These are phyloP conservation scores for Cronartium quercuum DNA, from an alignment of 1,284 basidiomycete genomes.

Conservation along the genomic window DNA sequence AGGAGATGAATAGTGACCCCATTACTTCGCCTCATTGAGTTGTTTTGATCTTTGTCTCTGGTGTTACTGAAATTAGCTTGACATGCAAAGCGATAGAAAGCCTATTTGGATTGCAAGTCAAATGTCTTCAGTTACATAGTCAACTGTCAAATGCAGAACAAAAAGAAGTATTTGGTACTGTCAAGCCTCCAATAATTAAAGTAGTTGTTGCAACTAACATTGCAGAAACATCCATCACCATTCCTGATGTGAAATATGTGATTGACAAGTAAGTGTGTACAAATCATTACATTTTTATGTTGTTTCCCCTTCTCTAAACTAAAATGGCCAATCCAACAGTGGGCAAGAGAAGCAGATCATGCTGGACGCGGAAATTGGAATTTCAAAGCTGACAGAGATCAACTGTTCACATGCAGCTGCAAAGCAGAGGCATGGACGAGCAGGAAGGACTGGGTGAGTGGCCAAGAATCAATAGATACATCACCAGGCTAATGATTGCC, in stretches of 20 bases:
- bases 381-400: constrained; percentile 70
- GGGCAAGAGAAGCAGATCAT: constrained; percentile 85
- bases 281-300: too few relatives aligned
- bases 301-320: too few relatives aligned
- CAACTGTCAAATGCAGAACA: constrained; percentile 82
- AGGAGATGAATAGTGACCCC: constrained; percentile 56
- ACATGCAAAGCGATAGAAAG: constrained; percentile 65
- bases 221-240: constrained; percentile 87
- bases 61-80: constrained; percentile 52
- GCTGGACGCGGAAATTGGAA: constrained; percentile 68
- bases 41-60: constrained; percentile 75
- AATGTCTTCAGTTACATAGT: constrained; percentile 78
- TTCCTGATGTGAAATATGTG: constrained; percentile 52
- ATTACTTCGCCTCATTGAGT: constrained; percentile 57
- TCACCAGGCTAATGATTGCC: constrained; percentile 2
- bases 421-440: constrained; percentile 77
- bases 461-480: constrained; percentile 43
- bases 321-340: constrained; percentile 44
- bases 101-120: constrained; percentile 52
- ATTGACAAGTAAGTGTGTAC: constrained; percentile 55
- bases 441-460: constrained; percentile 78
- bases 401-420: constrained; percentile 76
- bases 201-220: constrained; percentile 86
- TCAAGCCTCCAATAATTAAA: constrained; percentile 61
- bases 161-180: constrained; percentile 63